Conservation (phyloP, 2,329 filamentous ascomycete genomes). For the Metarhizium sp. region DNA sequence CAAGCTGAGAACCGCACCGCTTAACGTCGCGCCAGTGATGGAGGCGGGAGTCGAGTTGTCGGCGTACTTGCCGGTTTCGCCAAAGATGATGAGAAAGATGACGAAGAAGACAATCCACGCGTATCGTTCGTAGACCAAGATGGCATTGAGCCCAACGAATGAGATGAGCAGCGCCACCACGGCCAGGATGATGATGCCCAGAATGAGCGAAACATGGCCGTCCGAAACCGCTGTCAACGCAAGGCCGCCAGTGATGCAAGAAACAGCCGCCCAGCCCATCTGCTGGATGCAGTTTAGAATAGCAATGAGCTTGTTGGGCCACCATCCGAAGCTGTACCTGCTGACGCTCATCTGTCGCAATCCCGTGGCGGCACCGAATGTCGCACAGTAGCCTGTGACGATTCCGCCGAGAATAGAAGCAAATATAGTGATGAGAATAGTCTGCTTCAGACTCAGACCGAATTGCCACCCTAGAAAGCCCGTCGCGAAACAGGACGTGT, state of each 20-base stretch:
- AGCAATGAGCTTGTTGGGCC: conserved; percentile 39
- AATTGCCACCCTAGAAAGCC: conserved; percentile 42
- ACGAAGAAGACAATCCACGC: conserved; percentile 38
- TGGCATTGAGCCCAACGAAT: conserved; percentile 39
- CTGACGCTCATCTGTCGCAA: conserved; percentile 41
- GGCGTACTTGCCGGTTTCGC: conserved; percentile 31
- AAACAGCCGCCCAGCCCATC: conserved; percentile 43
- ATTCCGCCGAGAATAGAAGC: conserved; percentile 28
- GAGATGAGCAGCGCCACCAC: conserved; percentile 39
- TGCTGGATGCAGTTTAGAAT: conserved; percentile 25
- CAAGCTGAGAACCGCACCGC: conserved; percentile 30
- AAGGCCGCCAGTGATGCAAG: conserved; percentile 41
- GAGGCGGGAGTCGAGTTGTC: conserved; percentile 26
- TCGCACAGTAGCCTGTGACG: conserved; percentile 35
- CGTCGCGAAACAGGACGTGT: conserved; percentile 39
- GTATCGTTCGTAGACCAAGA: conserved; percentile 41
- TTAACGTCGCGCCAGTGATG: conserved; percentile 24
- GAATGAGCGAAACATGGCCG: conserved; percentile 33
- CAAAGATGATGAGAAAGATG: conserved; percentile 40
- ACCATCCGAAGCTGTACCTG: conserved; percentile 41
- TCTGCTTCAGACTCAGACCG: conserved; percentile 33
- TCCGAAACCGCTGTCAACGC: conserved; percentile 36
- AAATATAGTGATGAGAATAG: conserved; percentile 35
- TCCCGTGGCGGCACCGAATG: conserved; percentile 38
- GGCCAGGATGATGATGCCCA: conserved; percentile 44